These are phyloP conservation scores for Ophiostoma populinum DNA, from an alignment of 2,329 filamentous ascomycete genomes.

Conservation along the genomic window DNA sequence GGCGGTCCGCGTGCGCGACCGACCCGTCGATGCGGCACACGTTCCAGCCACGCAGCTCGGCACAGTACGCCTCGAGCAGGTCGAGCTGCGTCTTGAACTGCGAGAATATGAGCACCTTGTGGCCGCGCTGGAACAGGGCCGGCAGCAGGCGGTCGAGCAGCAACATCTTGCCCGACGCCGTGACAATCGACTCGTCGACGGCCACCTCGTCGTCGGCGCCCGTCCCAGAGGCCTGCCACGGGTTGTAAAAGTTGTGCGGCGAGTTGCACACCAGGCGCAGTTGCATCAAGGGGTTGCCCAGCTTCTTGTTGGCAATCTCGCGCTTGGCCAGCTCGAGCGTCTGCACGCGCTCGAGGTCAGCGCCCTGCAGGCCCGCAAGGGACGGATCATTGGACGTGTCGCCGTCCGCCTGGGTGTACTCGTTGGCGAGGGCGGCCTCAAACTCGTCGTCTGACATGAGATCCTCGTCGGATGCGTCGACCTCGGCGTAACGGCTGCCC, in stretches of 20 bases:
- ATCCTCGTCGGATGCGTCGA: slow-evolving; percentile 43
- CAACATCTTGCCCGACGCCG: slow-evolving; percentile 87
- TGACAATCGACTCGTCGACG: slow-evolving; percentile 68
- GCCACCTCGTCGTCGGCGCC: slow-evolving; percentile 20
- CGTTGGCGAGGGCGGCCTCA: slow-evolving; percentile 56
- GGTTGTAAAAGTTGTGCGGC: slow-evolving; percentile 93
- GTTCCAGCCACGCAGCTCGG: slow-evolving; percentile 58
- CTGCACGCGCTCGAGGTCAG: slow-evolving; percentile 46
- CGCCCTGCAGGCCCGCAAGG: slow-evolving; percentile 25
- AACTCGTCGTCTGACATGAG: slow-evolving; percentile 67
- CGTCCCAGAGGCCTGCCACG: slow-evolving; percentile 52
- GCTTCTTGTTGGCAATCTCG: slow-evolving; percentile 77
- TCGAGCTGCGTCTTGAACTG: slow-evolving; percentile 94
- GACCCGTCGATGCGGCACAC: slow-evolving; percentile 83
- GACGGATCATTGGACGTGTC: too few relatives aligned
- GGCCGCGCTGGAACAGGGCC: slow-evolving; percentile 50
- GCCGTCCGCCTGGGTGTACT: slow-evolving; percentile 27
- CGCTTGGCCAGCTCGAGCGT: slow-evolving; percentile 67
- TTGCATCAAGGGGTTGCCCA: slow-evolving; percentile 87
- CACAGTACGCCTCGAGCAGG: slow-evolving; percentile 74
- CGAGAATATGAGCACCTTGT: slow-evolving; percentile 91
- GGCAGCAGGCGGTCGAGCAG: slow-evolving; percentile 76
- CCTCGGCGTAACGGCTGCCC: slow-evolving; percentile 30
- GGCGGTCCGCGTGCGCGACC: slow-evolving; percentile 57
- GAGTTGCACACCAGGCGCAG: slow-evolving; percentile 82